A percentile compares a stretch with the other conserved stretches of the same genome.
Evolutionary conservation across 179 eudicot genomes (phyloP).

Genomic region (Silene noctiflora): DNA sequence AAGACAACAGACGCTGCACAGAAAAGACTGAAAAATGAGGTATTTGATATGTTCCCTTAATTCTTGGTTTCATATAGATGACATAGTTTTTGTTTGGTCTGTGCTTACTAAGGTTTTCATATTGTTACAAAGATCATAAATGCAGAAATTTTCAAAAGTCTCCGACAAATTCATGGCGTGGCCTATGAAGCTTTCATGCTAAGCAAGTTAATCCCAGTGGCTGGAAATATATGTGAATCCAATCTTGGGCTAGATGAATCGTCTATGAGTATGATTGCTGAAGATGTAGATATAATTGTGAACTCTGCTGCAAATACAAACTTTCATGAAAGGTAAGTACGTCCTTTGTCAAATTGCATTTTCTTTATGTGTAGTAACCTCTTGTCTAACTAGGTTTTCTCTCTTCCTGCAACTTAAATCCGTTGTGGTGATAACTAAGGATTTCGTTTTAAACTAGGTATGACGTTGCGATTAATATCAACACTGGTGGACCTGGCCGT

Average conservation of each 20-base stretch:
- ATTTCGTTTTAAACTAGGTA: constrained; percentile 41
- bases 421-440: constrained; percentile 9
- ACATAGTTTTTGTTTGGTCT: not conserved
- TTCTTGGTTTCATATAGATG: not conserved
- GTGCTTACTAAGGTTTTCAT: constrained; percentile 13
- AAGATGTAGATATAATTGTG: constrained; percentile 78
- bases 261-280: constrained; percentile 38
- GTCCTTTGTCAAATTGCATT: not conserved
- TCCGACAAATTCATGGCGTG: constrained; percentile 77
- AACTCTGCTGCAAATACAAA: constrained; percentile 98
- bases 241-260: constrained; percentile 69
- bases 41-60: constrained; percentile 21
- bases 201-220: constrained; percentile 84
- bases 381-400: not conserved
- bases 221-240: constrained; percentile 81
- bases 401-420: not conserved
- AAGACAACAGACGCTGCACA: constrained; percentile 68
- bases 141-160: constrained; percentile 70
- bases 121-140: constrained; percentile 53
- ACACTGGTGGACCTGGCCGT: constrained; percentile 65
- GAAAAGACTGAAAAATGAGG: constrained; percentile 77
- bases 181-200: constrained; percentile 85
- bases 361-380: not conserved
- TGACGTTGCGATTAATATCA: constrained; percentile 65
- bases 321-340: constrained; percentile 82